Evolutionary conservation across 2,329 filamentous ascomycete genomes (phyloP).

Genomic region (Tolypocladium ovalisporum): DNA sequence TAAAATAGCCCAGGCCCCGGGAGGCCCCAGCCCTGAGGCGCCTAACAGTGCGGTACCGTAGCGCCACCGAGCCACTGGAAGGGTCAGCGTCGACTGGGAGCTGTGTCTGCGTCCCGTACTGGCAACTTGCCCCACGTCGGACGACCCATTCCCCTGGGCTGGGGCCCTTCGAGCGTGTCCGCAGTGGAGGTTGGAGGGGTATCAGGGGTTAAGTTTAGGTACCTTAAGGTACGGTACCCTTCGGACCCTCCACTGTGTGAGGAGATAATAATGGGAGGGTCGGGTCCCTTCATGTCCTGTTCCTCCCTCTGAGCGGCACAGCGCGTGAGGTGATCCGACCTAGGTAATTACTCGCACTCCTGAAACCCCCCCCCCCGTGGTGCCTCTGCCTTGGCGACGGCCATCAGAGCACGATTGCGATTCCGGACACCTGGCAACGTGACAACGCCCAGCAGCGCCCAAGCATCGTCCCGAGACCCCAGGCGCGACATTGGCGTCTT

Average conservation of each 20-base stretch:
- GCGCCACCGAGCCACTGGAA: not conserved
- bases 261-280: not conserved
- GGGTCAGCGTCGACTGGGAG: not conserved
- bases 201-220: not conserved
- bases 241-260: too few relatives aligned
- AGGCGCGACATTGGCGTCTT: not conserved
- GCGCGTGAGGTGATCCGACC: not conserved
- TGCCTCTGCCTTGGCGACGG: conserved; percentile 8
- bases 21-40: not conserved
- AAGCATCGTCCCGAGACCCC: not conserved
- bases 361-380: conserved; percentile 4
- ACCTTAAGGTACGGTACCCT: too few relatives aligned
- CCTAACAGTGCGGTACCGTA: not conserved
- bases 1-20: conserved; percentile 1
- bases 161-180: not conserved
- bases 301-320: not conserved
- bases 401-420: conserved; percentile 1
- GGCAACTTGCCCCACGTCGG: not conserved
- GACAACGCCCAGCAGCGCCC: not conserved
- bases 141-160: not conserved
- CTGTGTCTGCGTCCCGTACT: not conserved
- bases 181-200: not conserved
- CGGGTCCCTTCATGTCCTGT: not conserved
- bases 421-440: not conserved
- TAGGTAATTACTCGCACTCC: too few relatives aligned